Percentiles rank a stretch among this genome's conserved stretches.
Conservation (phyloP, 2,329 filamentous ascomycete species). For the Zelopaecilomyces penicillatus region DNA sequence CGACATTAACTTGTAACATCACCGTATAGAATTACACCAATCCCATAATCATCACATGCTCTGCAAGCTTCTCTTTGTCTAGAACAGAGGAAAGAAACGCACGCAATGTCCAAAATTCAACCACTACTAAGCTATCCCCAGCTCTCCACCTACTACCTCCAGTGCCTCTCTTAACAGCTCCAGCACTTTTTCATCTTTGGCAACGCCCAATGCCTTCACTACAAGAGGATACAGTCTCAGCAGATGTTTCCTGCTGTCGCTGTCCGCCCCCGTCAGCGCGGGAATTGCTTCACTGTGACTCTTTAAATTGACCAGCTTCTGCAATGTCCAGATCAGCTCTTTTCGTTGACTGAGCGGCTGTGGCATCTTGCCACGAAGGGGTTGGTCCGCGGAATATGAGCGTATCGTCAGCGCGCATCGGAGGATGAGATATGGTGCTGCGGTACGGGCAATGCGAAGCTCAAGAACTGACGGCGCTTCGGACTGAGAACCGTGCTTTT, state of each 20-base stretch:
- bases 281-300: conserved; percentile 66
- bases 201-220: conserved; percentile 49
- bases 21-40: too few species aligned
- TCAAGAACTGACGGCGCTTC: conserved; percentile 27
- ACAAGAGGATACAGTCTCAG: conserved; percentile 73
- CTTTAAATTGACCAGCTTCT: conserved; percentile 55
- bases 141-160: conserved; percentile 51
- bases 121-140: conserved; percentile 2
- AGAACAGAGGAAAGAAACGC: background rate
- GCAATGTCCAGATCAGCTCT: conserved; percentile 67
- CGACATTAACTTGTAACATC: too few species aligned
- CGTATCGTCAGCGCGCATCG: conserved; percentile 74
- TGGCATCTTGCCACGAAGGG: conserved; percentile 79
- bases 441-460: conserved; percentile 61
- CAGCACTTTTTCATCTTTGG: conserved; percentile 53
- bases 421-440: conserved; percentile 73
- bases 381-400: conserved; percentile 83
- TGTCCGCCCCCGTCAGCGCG: conserved; percentile 39
- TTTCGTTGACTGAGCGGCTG: conserved; percentile 73
- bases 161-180: conserved; percentile 51
- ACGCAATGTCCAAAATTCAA: too few species aligned
- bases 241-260: conserved; percentile 63
- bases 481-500: conserved; percentile 13
- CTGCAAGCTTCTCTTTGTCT: too few species aligned
- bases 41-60: too few species aligned